phyloP scores from a whole-genome alignment of 2,329 filamentous ascomycete species.

The Clonostachys sp. region DNA sequence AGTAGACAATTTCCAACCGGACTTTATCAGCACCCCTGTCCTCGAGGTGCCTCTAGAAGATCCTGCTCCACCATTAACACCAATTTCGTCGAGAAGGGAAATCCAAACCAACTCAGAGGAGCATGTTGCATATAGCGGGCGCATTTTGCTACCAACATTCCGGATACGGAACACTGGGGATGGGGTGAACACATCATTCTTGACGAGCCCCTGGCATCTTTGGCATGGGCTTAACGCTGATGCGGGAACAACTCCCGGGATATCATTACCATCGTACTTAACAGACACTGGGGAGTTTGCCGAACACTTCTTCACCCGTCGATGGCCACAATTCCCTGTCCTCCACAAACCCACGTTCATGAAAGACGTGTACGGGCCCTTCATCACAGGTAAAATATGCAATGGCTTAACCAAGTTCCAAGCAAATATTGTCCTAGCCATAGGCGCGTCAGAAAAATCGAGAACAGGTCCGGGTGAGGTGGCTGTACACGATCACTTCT shows the following conservation, averaged over 20 bases:
- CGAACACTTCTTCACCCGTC: conserved; percentile 10
- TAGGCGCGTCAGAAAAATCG: conserved; percentile 3
- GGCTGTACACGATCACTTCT: neutral
- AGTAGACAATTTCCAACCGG: neutral
- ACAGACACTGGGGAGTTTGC: too few relatives aligned
- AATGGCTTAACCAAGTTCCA: conserved; percentile 7
- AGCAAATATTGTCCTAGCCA: conserved; percentile 14
- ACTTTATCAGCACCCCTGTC: neutral
- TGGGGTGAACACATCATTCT: neutral
- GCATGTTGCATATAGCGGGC: neutral
- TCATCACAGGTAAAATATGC: neutral
- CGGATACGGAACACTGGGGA: neutral
- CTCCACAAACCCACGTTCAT: conserved; percentile 90
- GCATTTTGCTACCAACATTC: neutral
- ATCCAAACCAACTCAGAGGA: neutral
- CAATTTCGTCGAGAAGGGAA: neutral
- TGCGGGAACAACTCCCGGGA: too few relatives aligned
- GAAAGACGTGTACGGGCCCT: conserved; percentile 54
- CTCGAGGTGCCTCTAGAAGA: neutral
- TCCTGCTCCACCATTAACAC: neutral
- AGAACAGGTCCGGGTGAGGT: conserved; percentile 7
- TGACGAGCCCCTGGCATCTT: conserved; percentile 7
- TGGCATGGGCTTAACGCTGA: conserved; percentile 5
- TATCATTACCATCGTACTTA: too few relatives aligned
- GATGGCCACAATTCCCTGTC: conserved; percentile 51